A percentile compares a stretch with the other conserved stretches of the same genome.
Evolutionary conservation across 2,329 filamentous ascomycete genomes (phyloP).

Genomic region (Hypomyces rosellus): DNA sequence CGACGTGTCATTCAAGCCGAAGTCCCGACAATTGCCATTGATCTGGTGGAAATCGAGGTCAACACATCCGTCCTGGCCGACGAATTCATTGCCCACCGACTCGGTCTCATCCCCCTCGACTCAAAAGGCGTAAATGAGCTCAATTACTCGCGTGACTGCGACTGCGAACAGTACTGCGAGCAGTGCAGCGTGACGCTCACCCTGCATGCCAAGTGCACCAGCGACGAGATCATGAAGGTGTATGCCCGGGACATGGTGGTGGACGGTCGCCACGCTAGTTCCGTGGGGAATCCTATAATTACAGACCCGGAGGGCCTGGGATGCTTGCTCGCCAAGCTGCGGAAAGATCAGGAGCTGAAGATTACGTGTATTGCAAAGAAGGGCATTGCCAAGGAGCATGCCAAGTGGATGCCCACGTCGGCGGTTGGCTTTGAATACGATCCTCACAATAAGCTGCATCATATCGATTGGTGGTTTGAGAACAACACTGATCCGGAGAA

Average conservation of each 20-base stretch:
- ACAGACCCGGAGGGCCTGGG: constrained; percentile 76
- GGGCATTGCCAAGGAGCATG: constrained; percentile 97
- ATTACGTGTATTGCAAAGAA: constrained; percentile 94
- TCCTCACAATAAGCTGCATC: constrained; percentile 89
- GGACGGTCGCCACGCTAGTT: constrained; percentile 61
- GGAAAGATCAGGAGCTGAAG: constrained; percentile 82
- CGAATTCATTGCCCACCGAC: constrained; percentile 88
- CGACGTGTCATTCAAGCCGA: constrained; percentile 89
- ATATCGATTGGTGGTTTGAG: constrained; percentile 94
- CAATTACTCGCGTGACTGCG: constrained; percentile 86
- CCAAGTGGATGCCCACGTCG: constrained; percentile 91
- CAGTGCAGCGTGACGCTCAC: constrained; percentile 81
- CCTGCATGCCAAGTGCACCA: constrained; percentile 78
- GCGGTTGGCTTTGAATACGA: constrained; percentile 98
- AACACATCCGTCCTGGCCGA: constrained; percentile 97
- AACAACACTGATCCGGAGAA: constrained; percentile 59
- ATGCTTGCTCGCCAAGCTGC: constrained; percentile 81
- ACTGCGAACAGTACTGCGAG: constrained; percentile 93
- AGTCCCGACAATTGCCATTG: constrained; percentile 89
- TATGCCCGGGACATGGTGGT: constrained; percentile 85
- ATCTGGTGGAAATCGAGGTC: constrained; percentile 84
- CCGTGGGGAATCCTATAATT: constrained; percentile 77
- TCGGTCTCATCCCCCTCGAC: constrained; percentile 83
- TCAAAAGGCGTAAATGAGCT: constrained; percentile 78
- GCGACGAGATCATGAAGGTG: constrained; percentile 85